Evolutionary conservation across 345 rosid species (phyloP).

Genomic region (Hibiscus mutabilis): DNA sequence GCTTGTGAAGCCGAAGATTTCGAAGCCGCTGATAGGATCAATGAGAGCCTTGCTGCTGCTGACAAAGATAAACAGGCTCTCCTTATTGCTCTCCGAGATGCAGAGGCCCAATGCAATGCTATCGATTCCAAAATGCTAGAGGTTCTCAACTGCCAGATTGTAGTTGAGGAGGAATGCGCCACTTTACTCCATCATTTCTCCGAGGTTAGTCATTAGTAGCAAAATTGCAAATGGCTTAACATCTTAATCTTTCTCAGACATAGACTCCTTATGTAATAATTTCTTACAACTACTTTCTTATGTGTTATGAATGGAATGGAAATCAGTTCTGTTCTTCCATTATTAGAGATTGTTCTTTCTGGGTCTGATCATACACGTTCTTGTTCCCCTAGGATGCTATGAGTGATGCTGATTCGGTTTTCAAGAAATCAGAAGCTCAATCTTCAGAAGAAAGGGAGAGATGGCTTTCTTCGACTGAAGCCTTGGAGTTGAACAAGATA

Average conservation of each 20-base stretch:
- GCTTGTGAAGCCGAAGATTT: slow-evolving; percentile 89
- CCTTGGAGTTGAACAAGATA: slow-evolving; percentile 53
- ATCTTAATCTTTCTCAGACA: neutral
- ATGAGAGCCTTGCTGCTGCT: slow-evolving; percentile 54
- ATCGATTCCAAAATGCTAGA: slow-evolving; percentile 55
- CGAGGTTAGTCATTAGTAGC: slow-evolving; percentile 28
- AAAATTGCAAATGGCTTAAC: neutral
- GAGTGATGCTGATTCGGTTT: slow-evolving; percentile 40
- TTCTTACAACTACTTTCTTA: neutral
- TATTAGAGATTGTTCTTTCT: neutral
- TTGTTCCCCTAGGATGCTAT: slow-evolving; percentile 48
- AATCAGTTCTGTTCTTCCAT: neutral
- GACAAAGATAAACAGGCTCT: slow-evolving; percentile 48
- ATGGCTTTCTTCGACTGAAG: slow-evolving; percentile 60
- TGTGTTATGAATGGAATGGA: neutral
- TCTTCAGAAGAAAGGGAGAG: slow-evolving; percentile 41
- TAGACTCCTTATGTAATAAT: neutral
- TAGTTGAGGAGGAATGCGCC: slow-evolving; percentile 68
- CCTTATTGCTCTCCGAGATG: slow-evolving; percentile 43
- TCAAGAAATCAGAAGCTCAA: slow-evolving; percentile 35
- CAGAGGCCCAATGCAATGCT: slow-evolving; percentile 54
- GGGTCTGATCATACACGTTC: neutral
- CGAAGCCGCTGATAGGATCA: slow-evolving; percentile 68
- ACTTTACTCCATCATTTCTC: slow-evolving; percentile 50
- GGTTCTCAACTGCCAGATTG: slow-evolving; percentile 52